Evolutionary conservation across 805 yeast species (phyloP).

Genomic region (Schizosaccharomyces cryophilus): DNA sequence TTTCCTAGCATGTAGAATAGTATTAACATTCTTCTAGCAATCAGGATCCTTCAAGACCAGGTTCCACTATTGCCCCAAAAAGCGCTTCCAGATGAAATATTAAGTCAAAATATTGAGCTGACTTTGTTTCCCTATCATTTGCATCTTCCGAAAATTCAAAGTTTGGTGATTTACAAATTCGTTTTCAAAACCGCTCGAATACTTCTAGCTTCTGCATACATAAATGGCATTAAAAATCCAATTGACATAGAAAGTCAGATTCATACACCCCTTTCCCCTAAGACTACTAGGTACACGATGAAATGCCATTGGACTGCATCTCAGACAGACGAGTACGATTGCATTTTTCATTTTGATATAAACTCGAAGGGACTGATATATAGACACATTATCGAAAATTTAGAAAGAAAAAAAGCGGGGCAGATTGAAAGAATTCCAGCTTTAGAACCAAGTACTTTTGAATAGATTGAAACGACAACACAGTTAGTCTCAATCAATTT

Average conservation of each 20-base stretch:
- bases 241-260: background rate
- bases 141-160: background rate
- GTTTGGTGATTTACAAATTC: background rate
- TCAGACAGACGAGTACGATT: background rate
- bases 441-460: background rate
- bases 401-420: background rate
- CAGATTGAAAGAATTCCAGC: background rate
- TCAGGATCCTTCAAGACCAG: background rate
- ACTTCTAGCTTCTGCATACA: background rate
- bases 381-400: background rate
- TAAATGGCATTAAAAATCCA: background rate
- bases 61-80: background rate
- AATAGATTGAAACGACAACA: background rate
- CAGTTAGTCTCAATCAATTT: background rate
- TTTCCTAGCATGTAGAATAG: no score
- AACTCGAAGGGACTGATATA: background rate
- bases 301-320: background rate
- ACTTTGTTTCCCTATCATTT: background rate
- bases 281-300: background rate
- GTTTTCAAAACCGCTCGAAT: background rate
- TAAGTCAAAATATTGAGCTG: background rate
- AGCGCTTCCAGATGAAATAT: background rate
- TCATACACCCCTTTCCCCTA: background rate
- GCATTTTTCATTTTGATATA: background rate
- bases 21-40: background rate